Conservation (phyloP, 2,329 filamentous ascomycete genomes). For the Hirsutella thompsonii region DNA sequence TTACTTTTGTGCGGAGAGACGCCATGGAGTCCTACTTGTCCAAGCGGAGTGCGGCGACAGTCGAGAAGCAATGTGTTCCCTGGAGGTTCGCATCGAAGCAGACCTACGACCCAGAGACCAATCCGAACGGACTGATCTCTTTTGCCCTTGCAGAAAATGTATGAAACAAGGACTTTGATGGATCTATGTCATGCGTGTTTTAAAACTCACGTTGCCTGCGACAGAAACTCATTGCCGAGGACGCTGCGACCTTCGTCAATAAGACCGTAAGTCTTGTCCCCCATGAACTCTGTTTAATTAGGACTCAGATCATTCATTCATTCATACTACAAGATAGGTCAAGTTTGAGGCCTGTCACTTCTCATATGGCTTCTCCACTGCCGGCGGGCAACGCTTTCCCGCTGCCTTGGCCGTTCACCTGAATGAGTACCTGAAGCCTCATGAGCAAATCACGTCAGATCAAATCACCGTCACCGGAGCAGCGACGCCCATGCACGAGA, state of each 20-base stretch:
- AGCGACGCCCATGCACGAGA: slow-evolving; percentile 25
- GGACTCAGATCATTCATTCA: not conserved
- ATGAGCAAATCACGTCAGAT: slow-evolving; percentile 12
- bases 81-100: slow-evolving; percentile 19
- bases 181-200: no score
- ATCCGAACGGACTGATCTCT: slow-evolving; percentile 29
- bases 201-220: not conserved
- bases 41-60: slow-evolving; percentile 11
- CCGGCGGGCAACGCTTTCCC: slow-evolving; percentile 21
- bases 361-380: slow-evolving; percentile 21
- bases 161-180: not conserved
- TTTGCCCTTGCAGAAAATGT: slow-evolving; percentile 36
- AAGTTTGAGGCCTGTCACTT: slow-evolving; percentile 17
- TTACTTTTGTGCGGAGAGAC: no score
- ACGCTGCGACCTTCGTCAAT: slow-evolving; percentile 15
- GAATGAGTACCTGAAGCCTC: slow-evolving; percentile 22
- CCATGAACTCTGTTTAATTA: not conserved
- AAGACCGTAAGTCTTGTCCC: slow-evolving; percentile 16
- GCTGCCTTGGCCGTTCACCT: slow-evolving; percentile 21
- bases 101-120: slow-evolving; percentile 23
- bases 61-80: slow-evolving; percentile 12
- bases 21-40: slow-evolving; percentile 9
- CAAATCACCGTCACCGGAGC: slow-evolving; percentile 21
- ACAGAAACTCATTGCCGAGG: slow-evolving; percentile 26
- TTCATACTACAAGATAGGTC: slow-evolving; percentile 6